These are phyloP conservation scores for Kazachstania viticola DNA, from an alignment of 805 yeast genomes.

Conservation along the genomic window DNA sequence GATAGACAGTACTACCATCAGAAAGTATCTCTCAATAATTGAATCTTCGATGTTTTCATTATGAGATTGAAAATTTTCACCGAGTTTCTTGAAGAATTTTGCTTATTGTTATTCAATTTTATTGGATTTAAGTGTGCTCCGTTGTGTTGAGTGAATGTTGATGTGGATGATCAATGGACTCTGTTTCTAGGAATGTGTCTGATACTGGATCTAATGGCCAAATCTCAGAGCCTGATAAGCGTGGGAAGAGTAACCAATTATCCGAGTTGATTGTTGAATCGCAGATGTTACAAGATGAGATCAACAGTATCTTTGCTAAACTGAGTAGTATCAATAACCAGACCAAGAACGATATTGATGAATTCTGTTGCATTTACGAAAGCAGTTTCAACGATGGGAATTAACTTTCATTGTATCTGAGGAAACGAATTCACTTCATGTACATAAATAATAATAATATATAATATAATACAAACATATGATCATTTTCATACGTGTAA, in stretches of 20 bases:
- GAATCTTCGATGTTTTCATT: not conserved
- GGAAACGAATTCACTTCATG: not conserved
- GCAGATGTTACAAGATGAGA: slow-evolving; percentile 17
- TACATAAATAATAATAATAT: no score
- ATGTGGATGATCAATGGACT: no score
- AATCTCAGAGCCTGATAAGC: no score
- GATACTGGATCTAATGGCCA: no score
- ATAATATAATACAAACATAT: no score
- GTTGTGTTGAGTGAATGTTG: no score
- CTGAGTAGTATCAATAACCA: slow-evolving; percentile 15
- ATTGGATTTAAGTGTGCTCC: no score
- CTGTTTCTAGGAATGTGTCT: no score
- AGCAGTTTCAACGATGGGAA: not conserved
- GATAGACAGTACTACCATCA: slow-evolving; percentile 1
- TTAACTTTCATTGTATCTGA: no score
- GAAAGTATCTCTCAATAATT: not conserved
- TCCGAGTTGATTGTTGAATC: slow-evolving; percentile 1
- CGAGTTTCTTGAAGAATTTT: not conserved
- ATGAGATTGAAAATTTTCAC: not conserved
- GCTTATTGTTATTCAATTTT: no score
- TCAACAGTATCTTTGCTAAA: slow-evolving; percentile 10
- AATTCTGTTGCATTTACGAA: slow-evolving; percentile 18
- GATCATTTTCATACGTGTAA: no score
- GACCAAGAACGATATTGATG: slow-evolving; percentile 19
- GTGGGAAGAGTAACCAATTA: no score